Evolutionary conservation across 73 alveolate species (phyloP).

Genomic region (Paramecium primaurelia): DNA sequence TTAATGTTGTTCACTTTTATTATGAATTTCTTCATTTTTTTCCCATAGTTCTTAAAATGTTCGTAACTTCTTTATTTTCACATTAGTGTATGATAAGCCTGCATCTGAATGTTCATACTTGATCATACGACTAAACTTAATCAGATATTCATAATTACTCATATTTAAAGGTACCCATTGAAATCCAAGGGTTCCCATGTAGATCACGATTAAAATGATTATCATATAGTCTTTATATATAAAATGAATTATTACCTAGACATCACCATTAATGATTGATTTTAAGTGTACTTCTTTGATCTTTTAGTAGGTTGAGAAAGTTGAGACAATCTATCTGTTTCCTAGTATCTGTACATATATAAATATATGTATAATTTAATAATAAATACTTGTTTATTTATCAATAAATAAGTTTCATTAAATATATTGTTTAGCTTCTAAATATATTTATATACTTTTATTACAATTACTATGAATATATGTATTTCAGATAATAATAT

Average conservation of each 20-base stretch:
- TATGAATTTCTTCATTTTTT: constrained; percentile 28
- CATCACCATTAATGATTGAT: background rate
- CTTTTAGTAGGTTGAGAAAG: constrained; percentile 29
- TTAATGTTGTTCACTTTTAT: background rate
- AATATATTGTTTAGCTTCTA: background rate
- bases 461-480: background rate
- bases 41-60: constrained; percentile 49
- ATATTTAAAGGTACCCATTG: background rate
- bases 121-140: background rate
- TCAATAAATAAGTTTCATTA: background rate
- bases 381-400: background rate
- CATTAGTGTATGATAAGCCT: constrained; percentile 17
- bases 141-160: constrained; percentile 1
- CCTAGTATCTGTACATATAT: background rate
- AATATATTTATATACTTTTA: too few species aligned
- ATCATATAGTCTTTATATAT: background rate
- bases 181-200: constrained; percentile 42
- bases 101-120: constrained; percentile 52
- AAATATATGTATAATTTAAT: background rate
- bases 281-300: background rate
- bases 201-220: constrained; percentile 39
- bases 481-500: background rate
- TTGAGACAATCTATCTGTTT: constrained; percentile 11
- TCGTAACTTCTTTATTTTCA: constrained; percentile 46
- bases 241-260: background rate